phyloP scores from a whole-genome alignment of 371 early-diverging fungal species.

The Encephalitozoon hellem region DNA sequence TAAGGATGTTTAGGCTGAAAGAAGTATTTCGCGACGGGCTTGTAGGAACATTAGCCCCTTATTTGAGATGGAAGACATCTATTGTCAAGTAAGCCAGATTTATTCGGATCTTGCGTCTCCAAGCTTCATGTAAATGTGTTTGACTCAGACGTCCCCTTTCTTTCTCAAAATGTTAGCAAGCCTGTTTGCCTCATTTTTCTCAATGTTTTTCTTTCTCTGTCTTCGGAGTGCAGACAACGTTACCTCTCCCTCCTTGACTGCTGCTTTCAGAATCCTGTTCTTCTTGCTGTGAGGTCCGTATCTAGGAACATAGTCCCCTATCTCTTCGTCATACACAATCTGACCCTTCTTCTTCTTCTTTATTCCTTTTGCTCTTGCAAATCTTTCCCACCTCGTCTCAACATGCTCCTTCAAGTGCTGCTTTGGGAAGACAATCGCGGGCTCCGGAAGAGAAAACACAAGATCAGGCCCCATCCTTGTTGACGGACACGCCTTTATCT shows the following conservation, averaged over 20 bases:
- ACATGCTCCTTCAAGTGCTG: neutral
- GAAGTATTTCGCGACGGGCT: neutral
- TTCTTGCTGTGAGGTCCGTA: constrained; percentile 78
- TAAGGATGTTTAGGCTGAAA: neutral
- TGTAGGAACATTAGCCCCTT: constrained; percentile 1
- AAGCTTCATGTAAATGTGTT: neutral
- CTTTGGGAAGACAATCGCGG: constrained; percentile 10
- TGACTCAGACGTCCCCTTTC: neutral
- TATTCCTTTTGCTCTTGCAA: constrained; percentile 91
- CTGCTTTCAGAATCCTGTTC: constrained; percentile 65
- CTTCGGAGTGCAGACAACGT: constrained; percentile 14
- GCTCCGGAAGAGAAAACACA: constrained; percentile 14
- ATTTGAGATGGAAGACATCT: neutral
- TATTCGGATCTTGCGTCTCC: neutral
- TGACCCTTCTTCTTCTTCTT: constrained; percentile 68
- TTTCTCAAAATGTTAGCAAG: neutral
- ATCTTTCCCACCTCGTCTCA: constrained; percentile 91
- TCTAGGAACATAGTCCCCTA: constrained; percentile 72
- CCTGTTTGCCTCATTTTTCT: constrained; percentile 22
- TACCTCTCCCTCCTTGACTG: constrained; percentile 74
- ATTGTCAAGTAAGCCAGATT: neutral
- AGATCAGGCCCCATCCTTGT: constrained; percentile 8
- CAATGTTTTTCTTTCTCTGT: constrained; percentile 31
- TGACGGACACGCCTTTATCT: constrained; percentile 21
- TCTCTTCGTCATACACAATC: constrained; percentile 74